Conservation (phyloP, 495 filamentous ascomycete species). For the Aspergillus sparsus region DNA sequence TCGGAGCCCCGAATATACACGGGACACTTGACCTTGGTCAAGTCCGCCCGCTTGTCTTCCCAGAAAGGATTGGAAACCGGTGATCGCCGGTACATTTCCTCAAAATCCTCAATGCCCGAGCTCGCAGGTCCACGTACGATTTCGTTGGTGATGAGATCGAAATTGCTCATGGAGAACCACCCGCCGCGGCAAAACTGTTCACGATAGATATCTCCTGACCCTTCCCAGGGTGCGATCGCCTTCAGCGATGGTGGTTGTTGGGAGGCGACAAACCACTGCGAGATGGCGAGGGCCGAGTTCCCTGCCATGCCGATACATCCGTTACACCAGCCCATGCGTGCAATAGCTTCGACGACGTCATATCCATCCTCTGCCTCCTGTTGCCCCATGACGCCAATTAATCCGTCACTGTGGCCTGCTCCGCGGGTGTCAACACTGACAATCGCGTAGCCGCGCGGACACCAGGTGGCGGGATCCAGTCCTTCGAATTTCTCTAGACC, state of each 20-base stretch:
- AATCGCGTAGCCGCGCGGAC: slow-evolving; percentile 44
- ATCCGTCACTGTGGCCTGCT: slow-evolving; percentile 39
- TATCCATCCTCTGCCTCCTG: slow-evolving; percentile 48
- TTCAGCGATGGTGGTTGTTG: slow-evolving; percentile 42
- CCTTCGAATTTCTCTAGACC: slow-evolving; percentile 49
- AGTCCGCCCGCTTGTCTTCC: slow-evolving; percentile 32
- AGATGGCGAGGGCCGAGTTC: slow-evolving; percentile 41
- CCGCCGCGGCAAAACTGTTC: slow-evolving; percentile 41
- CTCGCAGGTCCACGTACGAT: slow-evolving; percentile 29
- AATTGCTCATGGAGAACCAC: slow-evolving; percentile 30
- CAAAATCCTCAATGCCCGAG: slow-evolving; percentile 34
- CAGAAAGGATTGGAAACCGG: slow-evolving; percentile 28
- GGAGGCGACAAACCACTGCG: slow-evolving; percentile 45
- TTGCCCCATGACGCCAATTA: slow-evolving; percentile 41
- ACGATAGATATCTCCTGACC: slow-evolving; percentile 45
- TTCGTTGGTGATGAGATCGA: slow-evolving; percentile 33
- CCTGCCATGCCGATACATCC: slow-evolving; percentile 48
- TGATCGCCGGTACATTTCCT: slow-evolving; percentile 32
- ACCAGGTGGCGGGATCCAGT: slow-evolving; percentile 45
- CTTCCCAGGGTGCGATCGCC: slow-evolving; percentile 52
- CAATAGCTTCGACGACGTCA: slow-evolving; percentile 46
- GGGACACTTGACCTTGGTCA: slow-evolving; percentile 28
- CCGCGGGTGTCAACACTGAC: slow-evolving; percentile 50
- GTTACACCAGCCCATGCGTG: slow-evolving; percentile 45
- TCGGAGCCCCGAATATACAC: slow-evolving; percentile 33